Percentiles rank a stretch among this genome's conserved stretches.
Evolutionary conservation across 257 asterid genomes (phyloP).

Genomic region (Nemophila menziesii): DNA sequence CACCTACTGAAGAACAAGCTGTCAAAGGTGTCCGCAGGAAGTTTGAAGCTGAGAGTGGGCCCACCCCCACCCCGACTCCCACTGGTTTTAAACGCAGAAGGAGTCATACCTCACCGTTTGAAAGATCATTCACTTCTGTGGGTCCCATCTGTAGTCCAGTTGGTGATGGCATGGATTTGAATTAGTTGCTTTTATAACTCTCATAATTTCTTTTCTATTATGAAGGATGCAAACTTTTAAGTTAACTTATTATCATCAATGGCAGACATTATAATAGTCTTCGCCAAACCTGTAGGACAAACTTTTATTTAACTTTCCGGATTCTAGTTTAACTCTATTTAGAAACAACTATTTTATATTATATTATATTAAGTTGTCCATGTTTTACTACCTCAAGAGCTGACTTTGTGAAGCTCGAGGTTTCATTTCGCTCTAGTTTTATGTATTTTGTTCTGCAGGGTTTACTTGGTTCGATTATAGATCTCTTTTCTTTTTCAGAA

Average conservation of each 20-base stretch:
- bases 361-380: constrained; percentile 24
- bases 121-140: constrained; percentile 74
- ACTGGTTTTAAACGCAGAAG: constrained; percentile 86
- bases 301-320: constrained; percentile 35
- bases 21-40: constrained; percentile 84
- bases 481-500: no score
- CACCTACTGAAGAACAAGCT: constrained; percentile 72
- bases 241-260: constrained; percentile 26
- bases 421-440: not conserved
- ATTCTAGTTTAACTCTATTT: constrained; percentile 23
- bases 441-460: no score
- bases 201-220: constrained; percentile 23
- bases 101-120: constrained; percentile 81
- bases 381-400: constrained; percentile 13
- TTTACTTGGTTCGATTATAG: no score
- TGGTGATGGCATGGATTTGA: constrained; percentile 92
- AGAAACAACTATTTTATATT: constrained; percentile 37
- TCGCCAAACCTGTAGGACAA: constrained; percentile 54
- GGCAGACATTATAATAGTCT: constrained; percentile 43
- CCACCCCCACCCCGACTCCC: constrained; percentile 48
- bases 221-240: constrained; percentile 31
- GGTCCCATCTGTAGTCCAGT: constrained; percentile 78
- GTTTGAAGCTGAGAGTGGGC: constrained; percentile 66
- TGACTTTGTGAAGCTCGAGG: not conserved
- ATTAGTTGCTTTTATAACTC: constrained; percentile 38